Evolutionary conservation across 768 basidiomycete genomes (phyloP), one percentile per base, ranked within the genome.

Genomic region (Rhodocollybia butyracea): DNA sequence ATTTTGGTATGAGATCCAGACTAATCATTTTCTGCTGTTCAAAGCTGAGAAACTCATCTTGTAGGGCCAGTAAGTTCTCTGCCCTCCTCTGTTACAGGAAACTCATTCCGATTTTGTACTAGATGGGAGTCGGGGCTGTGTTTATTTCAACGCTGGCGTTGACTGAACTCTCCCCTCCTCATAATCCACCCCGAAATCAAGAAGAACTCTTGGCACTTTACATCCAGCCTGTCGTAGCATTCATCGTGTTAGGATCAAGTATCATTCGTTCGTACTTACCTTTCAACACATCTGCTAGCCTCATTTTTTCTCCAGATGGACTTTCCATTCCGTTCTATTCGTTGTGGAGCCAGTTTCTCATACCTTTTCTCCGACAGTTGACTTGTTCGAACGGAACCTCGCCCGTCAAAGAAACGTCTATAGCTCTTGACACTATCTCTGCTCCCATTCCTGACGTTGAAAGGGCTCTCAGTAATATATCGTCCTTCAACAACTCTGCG

Each of bases 41-140:
- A 31, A 19, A 17, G 43, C 26, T 50, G 55, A 17, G 46, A 36
- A 46, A 36, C 54, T 1, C 13, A 24, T 41, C 6, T 41, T 26
- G 56, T 52, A 83, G 84, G 83, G 40, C 83, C 84, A 50, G 84
- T 83, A 58, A 62, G 82, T 70, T 19, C 22, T 17, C 46, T 32
- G 26, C n/a, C n/a, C n/a, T n/a, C 26, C 29, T 47, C 54, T n/a
- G 17, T 36, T 24, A 42, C 48, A 15, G 24, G 24, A 22, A 21
- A 11, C 12, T 41, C 5, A 11, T 47, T n/a, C 56, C 5, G 30
- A 32, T 29, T 6, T n/a, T n/a, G 29, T 56, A 57, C 5, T 69
- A 93, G 77, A 94, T 97, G 90, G 95, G 95, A 50, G 94, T 97
- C 22, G 85, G 88, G 0, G 89, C 96, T 6, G 76, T 98, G 42